Percentiles rank a stretch among this genome's conserved stretches.
Conservation (phyloP, 148 eudicot species). For the Arctostaphylos glauca region DNA sequence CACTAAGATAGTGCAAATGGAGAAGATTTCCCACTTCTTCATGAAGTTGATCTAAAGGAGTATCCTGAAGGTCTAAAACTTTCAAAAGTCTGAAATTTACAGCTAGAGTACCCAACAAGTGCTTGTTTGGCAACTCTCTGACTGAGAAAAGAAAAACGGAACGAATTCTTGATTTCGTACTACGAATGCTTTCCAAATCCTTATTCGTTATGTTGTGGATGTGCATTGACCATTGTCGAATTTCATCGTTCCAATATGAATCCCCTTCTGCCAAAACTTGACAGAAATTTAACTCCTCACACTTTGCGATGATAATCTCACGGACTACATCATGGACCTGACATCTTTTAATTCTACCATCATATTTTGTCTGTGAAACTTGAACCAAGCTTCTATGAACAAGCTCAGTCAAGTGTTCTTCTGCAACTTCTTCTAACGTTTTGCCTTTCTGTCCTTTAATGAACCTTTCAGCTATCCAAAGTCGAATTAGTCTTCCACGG, state of each 20-base stretch:
- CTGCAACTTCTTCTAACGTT: conserved; percentile 3
- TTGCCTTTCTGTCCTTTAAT: background rate
- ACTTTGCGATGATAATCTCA: background rate
- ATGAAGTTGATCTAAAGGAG: background rate
- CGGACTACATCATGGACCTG: background rate
- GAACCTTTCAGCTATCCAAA: conserved; percentile 11
- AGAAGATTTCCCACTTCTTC: conserved; percentile 1
- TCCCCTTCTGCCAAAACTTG: background rate
- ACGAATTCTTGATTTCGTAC: no score
- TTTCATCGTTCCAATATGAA: background rate
- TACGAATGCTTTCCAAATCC: background rate
- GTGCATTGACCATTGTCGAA: background rate
- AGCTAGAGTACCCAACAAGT: background rate
- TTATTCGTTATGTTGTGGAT: background rate
- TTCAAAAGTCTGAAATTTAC: background rate
- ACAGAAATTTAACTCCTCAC: background rate
- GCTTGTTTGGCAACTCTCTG: background rate
- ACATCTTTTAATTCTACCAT: background rate
- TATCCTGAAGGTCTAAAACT: background rate
- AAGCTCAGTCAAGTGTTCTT: background rate
- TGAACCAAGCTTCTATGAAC: conserved; percentile 1
- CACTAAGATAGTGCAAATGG: conserved; percentile 8
- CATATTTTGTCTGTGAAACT: accelerated
- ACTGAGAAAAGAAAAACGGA: background rate
- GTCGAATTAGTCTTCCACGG: background rate